Base-by-base conservation (phyloP, 768 basidiomycete genomes). In the Mycena maculata region DNA sequence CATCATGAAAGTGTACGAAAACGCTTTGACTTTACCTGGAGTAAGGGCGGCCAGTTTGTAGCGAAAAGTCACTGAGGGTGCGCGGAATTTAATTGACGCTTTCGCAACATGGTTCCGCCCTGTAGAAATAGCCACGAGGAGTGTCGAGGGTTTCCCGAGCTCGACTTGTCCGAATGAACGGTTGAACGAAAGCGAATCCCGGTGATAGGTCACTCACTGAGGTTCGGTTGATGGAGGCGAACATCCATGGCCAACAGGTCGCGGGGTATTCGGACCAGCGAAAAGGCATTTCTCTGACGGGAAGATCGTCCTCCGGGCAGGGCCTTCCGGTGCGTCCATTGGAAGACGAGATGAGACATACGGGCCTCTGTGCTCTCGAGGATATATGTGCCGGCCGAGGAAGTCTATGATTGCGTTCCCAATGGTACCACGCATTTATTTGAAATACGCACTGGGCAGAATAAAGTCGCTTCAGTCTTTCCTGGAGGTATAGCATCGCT, bases 361-460 rank as follows among this genome's bases (percentile, higher is more conserved):
- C 85, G 87, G 25, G 92, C 81, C 77, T 94, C 90, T 18, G 86
- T 91, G 38, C 83, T 83, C 36, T 94, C 91, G 27, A 92, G 81
- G 3, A 88, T 71, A 73, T 91, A 94, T 1, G 85, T 83, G 13
- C 96, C 96, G 49, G 84, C 80, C 18, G 88, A 83, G 4, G 92
- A 86, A 18, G 89, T 91, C 95, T 95, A 47, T 13, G 15, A 28
- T 49, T 65, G 33, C 64, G 61, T 42, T 71, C 28, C 44, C 54
- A 36, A 18, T 4, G 16, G 41, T 38, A 45, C 55, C 4, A 53
- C 48, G 48, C 22, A 33, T 18, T 41, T 30, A 49, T 59, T n/a
- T n/a, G n/a, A n/a, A 42, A 41, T 11, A 78, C 92, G 71, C 76
- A 96, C 96, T 10, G 92, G 85, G 74, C 91, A 96, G 71, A 87